phyloP scores from a whole-genome alignment of 495 filamentous ascomycete species.

The Polyplosphaeria fusca region DNA sequence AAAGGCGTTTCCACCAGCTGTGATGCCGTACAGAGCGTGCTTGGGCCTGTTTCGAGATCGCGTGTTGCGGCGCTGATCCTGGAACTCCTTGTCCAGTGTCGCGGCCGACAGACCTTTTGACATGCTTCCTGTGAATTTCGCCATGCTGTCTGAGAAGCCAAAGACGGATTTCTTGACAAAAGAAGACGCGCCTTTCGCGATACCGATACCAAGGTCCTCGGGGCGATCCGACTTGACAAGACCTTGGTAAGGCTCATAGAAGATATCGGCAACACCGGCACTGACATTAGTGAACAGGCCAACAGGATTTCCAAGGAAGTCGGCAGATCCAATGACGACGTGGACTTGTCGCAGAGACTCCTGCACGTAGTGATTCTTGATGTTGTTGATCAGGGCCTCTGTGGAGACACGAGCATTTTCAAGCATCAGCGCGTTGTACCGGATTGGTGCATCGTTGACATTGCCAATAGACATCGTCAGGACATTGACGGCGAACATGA shows the following conservation, averaged over 20 bases:
- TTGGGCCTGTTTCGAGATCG: conserved; percentile 91
- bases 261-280: conserved; percentile 93
- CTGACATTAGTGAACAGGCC: conserved; percentile 97
- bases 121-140: conserved; percentile 93
- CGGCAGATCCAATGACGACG: conserved; percentile 91
- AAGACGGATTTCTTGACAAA: conserved; percentile 99
- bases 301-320: conserved; percentile 98
- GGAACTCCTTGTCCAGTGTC: conserved; percentile 96
- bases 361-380: conserved; percentile 92
- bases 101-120: conserved; percentile 93
- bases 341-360: conserved; percentile 94
- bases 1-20: conserved; percentile 91
- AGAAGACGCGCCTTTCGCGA: conserved; percentile 92
- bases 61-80: conserved; percentile 90
- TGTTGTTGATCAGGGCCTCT: conserved; percentile 73
- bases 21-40: conserved; percentile 94
- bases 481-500: conserved; percentile 98
- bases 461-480: conserved; percentile 99
- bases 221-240: conserved; percentile 93
- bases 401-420: conserved; percentile 93
- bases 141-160: conserved; percentile 91
- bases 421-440: conserved; percentile 87
- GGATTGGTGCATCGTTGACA: conserved; percentile 92
- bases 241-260: conserved; percentile 98
- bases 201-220: conserved; percentile 88